Conservation (phyloP, 2,329 filamentous ascomycete genomes). For the Alternaria conjuncta region DNA sequence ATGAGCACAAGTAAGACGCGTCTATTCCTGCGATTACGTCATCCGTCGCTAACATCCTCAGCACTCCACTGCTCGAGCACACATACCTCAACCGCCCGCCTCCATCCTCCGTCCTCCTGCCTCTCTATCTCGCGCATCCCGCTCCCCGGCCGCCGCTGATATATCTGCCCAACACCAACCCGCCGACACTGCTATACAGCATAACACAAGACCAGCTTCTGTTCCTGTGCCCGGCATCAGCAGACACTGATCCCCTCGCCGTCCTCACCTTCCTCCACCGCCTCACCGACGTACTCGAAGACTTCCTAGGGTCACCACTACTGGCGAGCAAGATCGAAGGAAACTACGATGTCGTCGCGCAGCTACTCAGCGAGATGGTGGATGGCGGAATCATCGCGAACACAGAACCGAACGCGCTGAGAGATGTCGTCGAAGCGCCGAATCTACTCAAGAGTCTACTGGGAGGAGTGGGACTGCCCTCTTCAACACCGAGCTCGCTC, state of each 20-base stretch:
- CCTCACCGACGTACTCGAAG: slow-evolving; percentile 88
- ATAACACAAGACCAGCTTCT: slow-evolving; percentile 86
- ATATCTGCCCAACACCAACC: slow-evolving; percentile 81
- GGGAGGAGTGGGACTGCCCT: slow-evolving; percentile 83
- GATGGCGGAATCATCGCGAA: slow-evolving; percentile 89
- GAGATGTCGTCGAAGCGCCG: slow-evolving; percentile 90
- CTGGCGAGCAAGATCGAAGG: slow-evolving; percentile 85
- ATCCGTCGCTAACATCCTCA: slow-evolving; percentile 49
- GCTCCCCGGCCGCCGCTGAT: slow-evolving; percentile 83
- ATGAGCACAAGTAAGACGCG: slow-evolving; percentile 83
- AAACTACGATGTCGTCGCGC: slow-evolving; percentile 92
- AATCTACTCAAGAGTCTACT: slow-evolving; percentile 88
- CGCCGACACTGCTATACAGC: slow-evolving; percentile 87
- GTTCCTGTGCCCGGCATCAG: slow-evolving; percentile 82
- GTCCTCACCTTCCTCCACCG: slow-evolving; percentile 95
- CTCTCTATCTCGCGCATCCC: slow-evolving; percentile 85
- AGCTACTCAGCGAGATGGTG: slow-evolving; percentile 94
- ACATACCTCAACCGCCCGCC: slow-evolving; percentile 84
- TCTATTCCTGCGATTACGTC: not conserved
- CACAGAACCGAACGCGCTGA: slow-evolving; percentile 89
- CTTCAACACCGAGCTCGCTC: slow-evolving; percentile 42
- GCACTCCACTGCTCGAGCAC: slow-evolving; percentile 85
- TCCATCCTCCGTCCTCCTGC: slow-evolving; percentile 75
- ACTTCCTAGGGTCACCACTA: slow-evolving; percentile 88
- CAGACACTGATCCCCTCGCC: slow-evolving; percentile 86